A percentile compares a stretch with the other conserved stretches of the same genome.
Evolutionary conservation across 2,329 filamentous ascomycete genomes (phyloP).

Genomic region (Leptographium flavum): DNA sequence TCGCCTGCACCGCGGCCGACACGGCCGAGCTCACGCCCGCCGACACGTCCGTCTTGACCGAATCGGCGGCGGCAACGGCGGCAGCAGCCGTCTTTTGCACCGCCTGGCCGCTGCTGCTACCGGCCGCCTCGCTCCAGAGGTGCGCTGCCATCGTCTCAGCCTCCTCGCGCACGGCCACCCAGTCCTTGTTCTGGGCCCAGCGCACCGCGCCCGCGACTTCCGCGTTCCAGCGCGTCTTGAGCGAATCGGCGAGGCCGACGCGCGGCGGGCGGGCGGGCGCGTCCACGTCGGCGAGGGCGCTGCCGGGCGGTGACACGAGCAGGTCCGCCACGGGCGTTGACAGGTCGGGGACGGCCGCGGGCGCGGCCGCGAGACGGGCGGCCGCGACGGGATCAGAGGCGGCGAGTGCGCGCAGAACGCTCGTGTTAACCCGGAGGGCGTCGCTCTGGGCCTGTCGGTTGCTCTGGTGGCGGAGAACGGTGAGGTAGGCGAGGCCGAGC

Average conservation of each 20-base stretch:
- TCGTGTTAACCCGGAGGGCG: conserved; percentile 41
- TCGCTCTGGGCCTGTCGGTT: conserved; percentile 47
- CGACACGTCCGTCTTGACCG: conserved; percentile 9
- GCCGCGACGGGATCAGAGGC: conserved; percentile 24
- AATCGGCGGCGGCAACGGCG: conserved; percentile 6
- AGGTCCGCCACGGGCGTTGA: conserved; percentile 4
- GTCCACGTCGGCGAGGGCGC: conserved; percentile 6
- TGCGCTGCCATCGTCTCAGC: conserved; percentile 34
- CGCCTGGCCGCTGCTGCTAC: conserved; percentile 17
- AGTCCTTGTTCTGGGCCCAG: conserved; percentile 53
- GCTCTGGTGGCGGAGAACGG: conserved; percentile 53
- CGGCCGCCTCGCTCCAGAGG: conserved; percentile 28
- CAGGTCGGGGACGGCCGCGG: conserved; percentile 18
- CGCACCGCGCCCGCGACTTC: conserved; percentile 54
- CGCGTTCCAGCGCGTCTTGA: conserved; percentile 67
- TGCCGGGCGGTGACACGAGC: not conserved
- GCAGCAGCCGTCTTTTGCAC: conserved; percentile 11
- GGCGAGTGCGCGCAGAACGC: conserved; percentile 37
- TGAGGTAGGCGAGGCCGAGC: conserved; percentile 57
- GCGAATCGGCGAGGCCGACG: conserved; percentile 45
- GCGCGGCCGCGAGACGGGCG: conserved; percentile 6
- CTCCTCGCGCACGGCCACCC: conserved; percentile 45
- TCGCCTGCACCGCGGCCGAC: not conserved
- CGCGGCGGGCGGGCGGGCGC: conserved; percentile 35
- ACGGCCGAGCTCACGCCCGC: not conserved